Evolutionary conservation across 2,329 filamentous ascomycete genomes (phyloP).

Genomic region (Aspergillus felis): DNA sequence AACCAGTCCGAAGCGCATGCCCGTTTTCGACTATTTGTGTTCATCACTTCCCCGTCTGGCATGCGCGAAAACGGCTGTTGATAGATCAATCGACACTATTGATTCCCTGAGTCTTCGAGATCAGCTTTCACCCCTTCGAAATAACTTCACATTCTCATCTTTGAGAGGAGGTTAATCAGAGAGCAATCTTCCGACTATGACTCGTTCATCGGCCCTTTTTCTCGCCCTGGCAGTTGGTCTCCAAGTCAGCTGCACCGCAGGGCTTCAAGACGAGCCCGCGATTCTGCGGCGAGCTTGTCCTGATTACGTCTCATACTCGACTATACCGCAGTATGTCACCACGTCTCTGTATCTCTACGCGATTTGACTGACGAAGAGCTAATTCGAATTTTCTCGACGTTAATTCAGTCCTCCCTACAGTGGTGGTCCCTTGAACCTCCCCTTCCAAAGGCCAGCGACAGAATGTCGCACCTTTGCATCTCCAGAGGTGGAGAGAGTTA

Average conservation of each 20-base stretch:
- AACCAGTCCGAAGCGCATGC: background rate
- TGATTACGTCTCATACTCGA: constrained; percentile 61
- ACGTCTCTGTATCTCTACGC: background rate
- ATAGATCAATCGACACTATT: background rate
- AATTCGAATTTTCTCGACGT: background rate
- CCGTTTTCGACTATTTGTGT: background rate
- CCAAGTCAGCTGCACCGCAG: constrained; percentile 9
- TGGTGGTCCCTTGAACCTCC: constrained; percentile 71
- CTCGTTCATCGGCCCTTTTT: constrained; percentile 9
- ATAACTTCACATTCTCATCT: background rate
- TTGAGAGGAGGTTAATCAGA: background rate
- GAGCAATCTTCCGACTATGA: background rate
- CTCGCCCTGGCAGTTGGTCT: constrained; percentile 11
- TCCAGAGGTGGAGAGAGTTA: constrained; percentile 80
- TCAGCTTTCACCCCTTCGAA: background rate
- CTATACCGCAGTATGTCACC: constrained; percentile 54
- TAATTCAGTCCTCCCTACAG: constrained; percentile 67
- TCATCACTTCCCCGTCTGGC: background rate
- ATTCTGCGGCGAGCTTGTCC: constrained; percentile 53
- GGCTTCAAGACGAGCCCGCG: constrained; percentile 21
- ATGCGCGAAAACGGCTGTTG: background rate
- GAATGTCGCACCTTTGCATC: constrained; percentile 89
- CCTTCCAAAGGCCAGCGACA: constrained; percentile 77
- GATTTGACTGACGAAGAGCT: background rate
- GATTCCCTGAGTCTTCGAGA: background rate